Base-by-base conservation (phyloP, 1,284 basidiomycete genomes). In the Fomitopsis pinicola region DNA sequence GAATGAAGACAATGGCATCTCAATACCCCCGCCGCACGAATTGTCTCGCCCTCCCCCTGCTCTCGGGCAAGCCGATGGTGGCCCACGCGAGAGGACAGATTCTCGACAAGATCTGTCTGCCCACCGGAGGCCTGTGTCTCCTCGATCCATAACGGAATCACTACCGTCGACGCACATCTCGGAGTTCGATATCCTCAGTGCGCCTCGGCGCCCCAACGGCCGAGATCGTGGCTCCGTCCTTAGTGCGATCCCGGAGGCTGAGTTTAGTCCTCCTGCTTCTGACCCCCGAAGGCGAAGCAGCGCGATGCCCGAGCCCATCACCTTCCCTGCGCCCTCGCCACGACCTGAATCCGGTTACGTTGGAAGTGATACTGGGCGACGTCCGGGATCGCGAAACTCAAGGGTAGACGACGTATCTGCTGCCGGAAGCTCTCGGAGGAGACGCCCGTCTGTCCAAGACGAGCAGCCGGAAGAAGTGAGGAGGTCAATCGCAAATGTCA, bases 171-270 rank as follows among this genome's bases (percentile, higher is more conserved):
- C 78, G 3, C 73, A 67, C 1, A 75, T 80, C 9, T 79, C 79
- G 5, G 73, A 77, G 35, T 77, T 77, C 26, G 79, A 80, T 28
- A 68, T 80, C 26, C 68, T 79, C 15, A 75, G 68, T 54, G 57
- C 76, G 17, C 73, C 77, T 2, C 56, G 58, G 30, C 63, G 63
- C 38, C 58, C 62, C 19, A 57, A 19, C 8, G 54, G 62, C 17
- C 59, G 66, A 45, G 57, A 73, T 42, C 59, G 64, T 3, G 72
- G 69, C n/a, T 62, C 70, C 35, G 66, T 66, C 5, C 68, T 80
- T 46, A 76, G 75, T 60, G 73, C 76, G 14, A 79, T 79, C 30
- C 75, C 73, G 3, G 79, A 79, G 62, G 78, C 68, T 63, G 70
- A 71, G 50, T 69, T 63, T 57, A 74, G 71, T 30, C 52, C 52